phyloP scores from a whole-genome alignment of 768 basidiomycete species.

The Psilocybe azurescens region DNA sequence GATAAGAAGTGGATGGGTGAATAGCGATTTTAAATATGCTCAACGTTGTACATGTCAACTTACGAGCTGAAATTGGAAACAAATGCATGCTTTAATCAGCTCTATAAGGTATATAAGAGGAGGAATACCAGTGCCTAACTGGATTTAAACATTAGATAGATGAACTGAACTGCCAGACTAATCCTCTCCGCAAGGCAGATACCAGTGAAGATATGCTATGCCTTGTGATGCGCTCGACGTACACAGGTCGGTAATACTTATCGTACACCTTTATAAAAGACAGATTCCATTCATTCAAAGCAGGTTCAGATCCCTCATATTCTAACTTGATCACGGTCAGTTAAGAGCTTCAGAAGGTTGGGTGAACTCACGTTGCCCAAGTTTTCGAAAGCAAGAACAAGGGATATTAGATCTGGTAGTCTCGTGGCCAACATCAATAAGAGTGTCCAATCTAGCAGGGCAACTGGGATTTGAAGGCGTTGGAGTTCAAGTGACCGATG shows the following conservation, averaged over 20 bases:
- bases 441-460: conserved; percentile 18
- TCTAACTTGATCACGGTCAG: neutral
- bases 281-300: neutral
- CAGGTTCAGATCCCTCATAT: neutral
- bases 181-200: neutral
- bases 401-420: conserved; percentile 27
- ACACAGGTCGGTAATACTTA: neutral
- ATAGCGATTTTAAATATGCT: too few relatives aligned
- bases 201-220: neutral
- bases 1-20: too few relatives aligned
- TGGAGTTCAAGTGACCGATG: conserved; percentile 25
- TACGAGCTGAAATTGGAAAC: too few relatives aligned
- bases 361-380: neutral
- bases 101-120: too few relatives aligned
- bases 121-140: too few relatives aligned
- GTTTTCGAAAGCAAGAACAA: conserved; percentile 24
- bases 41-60: too few relatives aligned
- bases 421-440: conserved; percentile 26
- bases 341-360: neutral
- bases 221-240: neutral
- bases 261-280: neutral
- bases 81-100: too few relatives aligned
- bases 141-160: too few relatives aligned
- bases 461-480: conserved; percentile 29
- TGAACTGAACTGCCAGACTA: too few relatives aligned